phyloP scores from a whole-genome alignment of 2,329 filamentous ascomycete genomes.

The Verticillium zaregamsianum region DNA sequence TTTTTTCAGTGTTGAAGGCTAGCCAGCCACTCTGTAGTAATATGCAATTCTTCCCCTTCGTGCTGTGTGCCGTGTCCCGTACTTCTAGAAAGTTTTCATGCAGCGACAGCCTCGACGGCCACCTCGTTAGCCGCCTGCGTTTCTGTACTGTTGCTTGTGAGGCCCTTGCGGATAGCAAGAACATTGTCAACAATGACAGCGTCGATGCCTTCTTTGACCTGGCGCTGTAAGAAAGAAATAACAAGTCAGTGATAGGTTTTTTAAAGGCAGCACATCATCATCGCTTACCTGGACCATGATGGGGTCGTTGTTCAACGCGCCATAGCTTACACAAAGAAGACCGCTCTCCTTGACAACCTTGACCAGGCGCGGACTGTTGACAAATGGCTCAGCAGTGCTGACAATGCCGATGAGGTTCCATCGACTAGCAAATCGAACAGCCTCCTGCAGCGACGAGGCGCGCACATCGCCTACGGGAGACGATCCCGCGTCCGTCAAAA shows the following conservation, averaged over 20 bases:
- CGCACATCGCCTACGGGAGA: constrained; percentile 79
- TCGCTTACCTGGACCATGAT: constrained; percentile 73
- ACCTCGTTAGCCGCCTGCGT: constrained; percentile 12
- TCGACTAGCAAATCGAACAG: constrained; percentile 85
- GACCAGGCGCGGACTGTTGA: constrained; percentile 83
- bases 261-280: not conserved
- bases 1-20: not conserved
- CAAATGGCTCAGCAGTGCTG: constrained; percentile 79
- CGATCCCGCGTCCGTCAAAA: constrained; percentile 87
- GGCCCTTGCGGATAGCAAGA: constrained; percentile 83
- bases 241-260: constrained; percentile 5
- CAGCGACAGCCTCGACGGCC: not conserved
- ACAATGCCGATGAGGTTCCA: constrained; percentile 96
- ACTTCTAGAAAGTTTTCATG: not conserved
- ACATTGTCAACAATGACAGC: constrained; percentile 97
- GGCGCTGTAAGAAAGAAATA: constrained; percentile 49
- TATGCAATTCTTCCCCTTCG: not conserved
- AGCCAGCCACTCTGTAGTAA: not conserved
- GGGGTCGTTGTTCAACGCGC: constrained; percentile 83
- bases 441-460: constrained; percentile 89
- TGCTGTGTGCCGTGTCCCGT: not conserved
- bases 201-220: constrained; percentile 94
- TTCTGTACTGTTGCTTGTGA: constrained; percentile 49
- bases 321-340: constrained; percentile 92
- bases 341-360: constrained; percentile 92